phyloP scores from a whole-genome alignment of 495 filamentous ascomycete species.

The Penicillium dipodomyicola region DNA sequence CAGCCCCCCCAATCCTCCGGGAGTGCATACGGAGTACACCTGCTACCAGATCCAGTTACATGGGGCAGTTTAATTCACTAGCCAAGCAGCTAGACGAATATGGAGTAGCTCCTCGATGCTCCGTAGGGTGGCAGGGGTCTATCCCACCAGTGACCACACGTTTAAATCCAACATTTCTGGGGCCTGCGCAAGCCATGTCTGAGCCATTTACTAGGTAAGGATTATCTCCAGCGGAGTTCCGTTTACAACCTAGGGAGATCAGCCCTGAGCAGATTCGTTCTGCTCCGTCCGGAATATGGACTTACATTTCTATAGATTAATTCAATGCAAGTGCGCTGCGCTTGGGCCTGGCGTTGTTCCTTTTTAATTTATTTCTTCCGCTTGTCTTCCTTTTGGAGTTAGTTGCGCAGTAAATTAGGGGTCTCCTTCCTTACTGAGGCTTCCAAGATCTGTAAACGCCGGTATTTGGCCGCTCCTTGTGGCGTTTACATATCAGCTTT shows the following conservation, averaged over 20 bases:
- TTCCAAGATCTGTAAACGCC: not conserved
- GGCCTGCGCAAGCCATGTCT: not conserved
- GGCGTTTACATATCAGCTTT: not conserved
- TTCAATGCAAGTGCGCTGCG: not conserved
- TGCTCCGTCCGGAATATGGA: not conserved
- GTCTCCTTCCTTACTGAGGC: too few relatives aligned
- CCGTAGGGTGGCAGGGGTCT: not conserved
- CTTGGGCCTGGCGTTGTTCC: constrained; percentile 1
- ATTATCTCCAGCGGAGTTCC: not conserved
- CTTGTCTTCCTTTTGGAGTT: not conserved
- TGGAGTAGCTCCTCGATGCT: not conserved
- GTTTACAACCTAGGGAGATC: not conserved
- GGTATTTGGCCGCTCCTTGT: not conserved
- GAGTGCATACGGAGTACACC: constrained; percentile 4
- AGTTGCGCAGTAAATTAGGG: too few relatives aligned
- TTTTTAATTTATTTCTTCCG: not conserved
- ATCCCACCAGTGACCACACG: not conserved
- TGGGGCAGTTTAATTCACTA: not conserved
- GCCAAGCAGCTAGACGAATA: not conserved
- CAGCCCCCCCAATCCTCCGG: not conserved
- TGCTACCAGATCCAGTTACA: not conserved
- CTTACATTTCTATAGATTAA: not conserved
- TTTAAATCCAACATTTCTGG: not conserved
- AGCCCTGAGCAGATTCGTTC: not conserved
- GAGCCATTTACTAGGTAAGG: not conserved